A percentile compares a stretch with the other conserved stretches of the same genome.
Evolutionary conservation across 768 basidiomycete genomes (phyloP).

Genomic region (Suillus bovinus): DNA sequence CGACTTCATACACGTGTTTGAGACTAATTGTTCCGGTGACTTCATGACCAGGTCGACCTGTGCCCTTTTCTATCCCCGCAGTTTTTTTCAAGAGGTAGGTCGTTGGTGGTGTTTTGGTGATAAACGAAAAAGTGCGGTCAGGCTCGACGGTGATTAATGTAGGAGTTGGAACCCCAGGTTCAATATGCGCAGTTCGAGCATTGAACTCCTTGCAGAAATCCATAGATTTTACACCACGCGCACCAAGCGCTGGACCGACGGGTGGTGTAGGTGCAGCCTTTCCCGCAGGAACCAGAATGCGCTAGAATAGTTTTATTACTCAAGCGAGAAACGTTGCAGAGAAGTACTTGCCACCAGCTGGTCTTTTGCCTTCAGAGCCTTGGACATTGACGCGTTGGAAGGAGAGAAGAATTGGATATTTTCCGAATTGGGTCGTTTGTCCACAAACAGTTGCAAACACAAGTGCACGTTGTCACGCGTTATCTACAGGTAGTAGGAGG

Average conservation of each 20-base stretch:
- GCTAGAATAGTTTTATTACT: conserved; percentile 43
- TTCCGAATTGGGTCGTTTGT: not conserved
- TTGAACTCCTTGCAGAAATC: conserved; percentile 99
- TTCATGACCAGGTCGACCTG: conserved; percentile 79
- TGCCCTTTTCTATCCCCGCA: conserved; percentile 88
- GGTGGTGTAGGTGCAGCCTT: conserved; percentile 97
- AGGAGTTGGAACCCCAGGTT: conserved; percentile 83
- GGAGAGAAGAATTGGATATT: not conserved
- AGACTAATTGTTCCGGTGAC: conserved; percentile 80
- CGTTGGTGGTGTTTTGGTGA: conserved; percentile 89
- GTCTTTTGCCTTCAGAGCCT: conserved; percentile 60
- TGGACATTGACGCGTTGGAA: conserved; percentile 54
- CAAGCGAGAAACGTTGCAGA: conserved; percentile 10
- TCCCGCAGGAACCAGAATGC: conserved; percentile 86
- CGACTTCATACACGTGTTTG: conserved; percentile 99
- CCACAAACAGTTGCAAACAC: not conserved
- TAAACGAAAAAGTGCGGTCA: conserved; percentile 93
- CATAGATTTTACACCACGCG: conserved; percentile 98
- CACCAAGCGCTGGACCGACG: conserved; percentile 95
- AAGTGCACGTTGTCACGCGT: not conserved
- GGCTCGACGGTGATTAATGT: conserved; percentile 93
- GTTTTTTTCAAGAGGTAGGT: conserved; percentile 90
- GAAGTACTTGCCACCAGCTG: conserved; percentile 69
- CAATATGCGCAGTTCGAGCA: conserved; percentile 88
- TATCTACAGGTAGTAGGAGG: conserved; percentile 1